Evolutionary conservation across 2,329 filamentous ascomycete genomes (phyloP), one percentile per base, ranked within the genome.

Genomic region (Aspergillus quadricinctus): DNA sequence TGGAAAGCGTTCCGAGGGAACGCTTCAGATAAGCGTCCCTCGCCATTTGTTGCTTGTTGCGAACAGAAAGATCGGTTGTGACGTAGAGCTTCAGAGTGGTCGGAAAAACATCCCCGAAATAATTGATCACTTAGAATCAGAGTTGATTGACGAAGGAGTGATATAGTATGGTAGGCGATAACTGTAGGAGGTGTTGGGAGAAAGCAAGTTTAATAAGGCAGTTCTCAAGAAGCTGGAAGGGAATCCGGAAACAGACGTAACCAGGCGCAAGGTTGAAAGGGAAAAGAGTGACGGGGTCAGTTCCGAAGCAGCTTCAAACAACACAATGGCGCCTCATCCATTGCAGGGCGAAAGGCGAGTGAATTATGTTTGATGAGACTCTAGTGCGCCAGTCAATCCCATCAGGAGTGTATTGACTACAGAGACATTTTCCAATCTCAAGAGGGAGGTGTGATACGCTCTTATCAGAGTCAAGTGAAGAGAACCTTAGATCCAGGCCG

Each of bases 1-100:
- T 64, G 50, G 72, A 69, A 25, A 79, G 64, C 23, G 69, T 71
- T 35, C 76, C 77, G 48, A 79, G 67, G 23, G 75, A 77, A 65
- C 76, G 75, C 64, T 73, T 74, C 29, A 75, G 66, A 51, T 74
- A 74, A 55, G 67, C 71, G 54, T 76, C 76, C 59, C 76, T 73
- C 64, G 68, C 61, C 71, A 77, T 76, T 56, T 56, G 55, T 63
- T 60, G 59, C 53, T 56, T 56, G 55, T 63, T 60, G 59, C 53
- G 57, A 59, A 52, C 52, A 17, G 31, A 37, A 37, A 60, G 49
- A 51, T 41, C 53, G 28, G 10, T 41, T 35, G 48, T 51, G 45
- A 60, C 57, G 41, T 49, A 55, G 50, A 45, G 49, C 55, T 58
- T 50, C 52, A 54, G 23, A 54, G 31, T 50, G 35, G 43, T 46